These are phyloP conservation scores for Vitis riparia DNA, from an alignment of 164 flowering plant genomes.

Conservation along the genomic window DNA sequence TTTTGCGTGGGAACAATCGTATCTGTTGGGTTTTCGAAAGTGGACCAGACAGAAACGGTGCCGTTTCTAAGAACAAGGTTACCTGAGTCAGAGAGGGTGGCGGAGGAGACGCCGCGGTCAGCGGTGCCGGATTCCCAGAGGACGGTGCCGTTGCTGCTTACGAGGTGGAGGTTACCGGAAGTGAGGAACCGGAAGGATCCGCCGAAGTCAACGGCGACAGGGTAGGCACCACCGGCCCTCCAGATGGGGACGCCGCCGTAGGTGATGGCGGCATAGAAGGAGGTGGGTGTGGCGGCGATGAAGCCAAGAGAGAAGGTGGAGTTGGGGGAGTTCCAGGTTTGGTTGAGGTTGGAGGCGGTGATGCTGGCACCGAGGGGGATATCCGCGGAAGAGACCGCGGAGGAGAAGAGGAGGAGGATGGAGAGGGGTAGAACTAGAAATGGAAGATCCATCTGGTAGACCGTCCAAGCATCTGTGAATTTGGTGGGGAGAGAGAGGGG, in stretches of 20 bases:
- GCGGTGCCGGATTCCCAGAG: conserved; percentile 54
- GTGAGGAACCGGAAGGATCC: conserved; percentile 40
- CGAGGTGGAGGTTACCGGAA: conserved; percentile 40
- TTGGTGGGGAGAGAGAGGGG: neutral
- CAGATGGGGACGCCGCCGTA: conserved; percentile 45
- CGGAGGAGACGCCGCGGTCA: conserved; percentile 33
- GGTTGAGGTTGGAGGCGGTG: conserved; percentile 33
- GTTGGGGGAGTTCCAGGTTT: conserved; percentile 41
- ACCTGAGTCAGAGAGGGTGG: conserved; percentile 46
- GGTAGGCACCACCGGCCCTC: conserved; percentile 31
- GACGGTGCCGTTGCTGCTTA: conserved; percentile 26
- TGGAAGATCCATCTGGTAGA: neutral
- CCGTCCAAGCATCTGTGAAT: no score
- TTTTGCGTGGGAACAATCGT: conserved; percentile 47
- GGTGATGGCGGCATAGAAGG: conserved; percentile 36
- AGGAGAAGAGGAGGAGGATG: neutral
- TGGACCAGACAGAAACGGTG: conserved; percentile 40
- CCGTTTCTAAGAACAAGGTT: conserved; percentile 39
- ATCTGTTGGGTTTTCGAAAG: conserved; percentile 60
- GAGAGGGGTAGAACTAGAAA: neutral
- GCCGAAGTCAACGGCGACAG: conserved; percentile 29
- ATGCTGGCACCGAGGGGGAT: conserved; percentile 37
- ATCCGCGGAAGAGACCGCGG: conserved; percentile 13
- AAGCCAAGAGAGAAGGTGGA: conserved; percentile 41
- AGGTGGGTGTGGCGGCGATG: conserved; percentile 14